Percentiles rank a stretch among this genome's conserved stretches.
phyloP scores from a whole-genome alignment of 345 rosid species.

The Angophora floribunda region DNA sequence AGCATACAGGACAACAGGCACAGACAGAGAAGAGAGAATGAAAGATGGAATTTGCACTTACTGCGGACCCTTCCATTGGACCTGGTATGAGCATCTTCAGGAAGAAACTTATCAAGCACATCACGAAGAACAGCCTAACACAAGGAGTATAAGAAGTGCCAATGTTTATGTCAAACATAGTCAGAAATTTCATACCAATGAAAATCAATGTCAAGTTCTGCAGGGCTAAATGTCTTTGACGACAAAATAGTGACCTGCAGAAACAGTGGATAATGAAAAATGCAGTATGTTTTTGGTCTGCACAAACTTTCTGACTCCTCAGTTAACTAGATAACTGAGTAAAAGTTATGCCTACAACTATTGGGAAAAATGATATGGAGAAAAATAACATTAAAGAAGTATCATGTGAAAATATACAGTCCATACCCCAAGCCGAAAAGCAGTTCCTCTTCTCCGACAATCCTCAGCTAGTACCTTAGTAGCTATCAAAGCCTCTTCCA shows the following conservation, averaged over 20 bases:
- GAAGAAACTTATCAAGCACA: conserved; percentile 58
- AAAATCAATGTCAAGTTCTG: background rate
- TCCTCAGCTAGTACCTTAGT: conserved; percentile 67
- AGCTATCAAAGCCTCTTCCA: conserved; percentile 60
- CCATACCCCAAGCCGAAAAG: conserved; percentile 90
- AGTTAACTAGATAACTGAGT: background rate
- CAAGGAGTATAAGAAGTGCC: background rate
- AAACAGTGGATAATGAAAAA: background rate
- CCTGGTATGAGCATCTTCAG: conserved; percentile 74
- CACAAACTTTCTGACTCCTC: background rate
- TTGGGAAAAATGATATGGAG: background rate
- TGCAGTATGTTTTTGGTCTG: background rate
- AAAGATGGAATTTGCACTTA: conserved; percentile 15
- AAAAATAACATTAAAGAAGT: background rate
- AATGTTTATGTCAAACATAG: background rate
- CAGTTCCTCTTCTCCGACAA: conserved; percentile 83
- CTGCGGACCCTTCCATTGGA: conserved; percentile 90
- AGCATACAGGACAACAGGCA: background rate
- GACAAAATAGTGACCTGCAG: background rate
- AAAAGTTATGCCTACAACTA: background rate
- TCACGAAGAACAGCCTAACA: conserved; percentile 75
- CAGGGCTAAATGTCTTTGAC: background rate
- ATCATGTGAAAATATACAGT: background rate
- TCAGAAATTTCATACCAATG: background rate
- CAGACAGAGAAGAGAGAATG: background rate